phyloP scores from a whole-genome alignment of 2,329 filamentous ascomycete genomes.

The Colletotrichum orbiculare region DNA sequence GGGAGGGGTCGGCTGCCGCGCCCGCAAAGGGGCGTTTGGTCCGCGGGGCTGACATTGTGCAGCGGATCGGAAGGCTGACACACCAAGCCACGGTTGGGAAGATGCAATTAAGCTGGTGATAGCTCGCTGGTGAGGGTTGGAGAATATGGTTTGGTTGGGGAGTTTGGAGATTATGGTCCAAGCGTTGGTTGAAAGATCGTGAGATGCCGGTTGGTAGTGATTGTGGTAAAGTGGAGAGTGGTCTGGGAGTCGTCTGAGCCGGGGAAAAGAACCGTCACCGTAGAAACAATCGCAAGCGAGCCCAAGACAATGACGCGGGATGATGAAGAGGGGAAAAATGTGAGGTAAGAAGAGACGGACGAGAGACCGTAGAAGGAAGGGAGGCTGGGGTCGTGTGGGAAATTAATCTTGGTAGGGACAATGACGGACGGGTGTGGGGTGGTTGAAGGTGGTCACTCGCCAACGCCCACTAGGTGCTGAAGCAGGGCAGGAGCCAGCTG shows the following conservation, averaged over 20 bases:
- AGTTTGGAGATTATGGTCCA: not conserved
- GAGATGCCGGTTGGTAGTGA: slow-evolving; percentile 8
- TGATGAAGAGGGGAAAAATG: slow-evolving; percentile 7
- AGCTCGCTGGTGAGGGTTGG: slow-evolving; percentile 3
- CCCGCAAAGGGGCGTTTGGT: slow-evolving; percentile 72
- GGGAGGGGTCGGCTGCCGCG: slow-evolving; percentile 66
- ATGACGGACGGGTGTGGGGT: slow-evolving; percentile 9
- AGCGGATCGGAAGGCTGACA: slow-evolving; percentile 11
- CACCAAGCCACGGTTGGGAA: slow-evolving; percentile 9
- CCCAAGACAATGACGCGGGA: slow-evolving; percentile 23
- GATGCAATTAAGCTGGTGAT: not conserved
- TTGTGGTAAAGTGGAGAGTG: slow-evolving; percentile 37
- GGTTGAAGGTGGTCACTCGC: slow-evolving; percentile 15
- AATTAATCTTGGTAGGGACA: slow-evolving; percentile 12
- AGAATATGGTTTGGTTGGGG: slow-evolving; percentile 10
- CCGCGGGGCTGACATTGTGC: slow-evolving; percentile 62
- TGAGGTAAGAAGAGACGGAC: not conserved
- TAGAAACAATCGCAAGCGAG: slow-evolving; percentile 30
- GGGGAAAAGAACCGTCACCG: slow-evolving; percentile 10
- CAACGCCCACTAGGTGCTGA: slow-evolving; percentile 13
- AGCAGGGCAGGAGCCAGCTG: slow-evolving; percentile 18
- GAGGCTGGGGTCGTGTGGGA: slow-evolving; percentile 13
- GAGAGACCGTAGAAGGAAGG: not conserved
- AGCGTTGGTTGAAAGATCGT: slow-evolving; percentile 17
- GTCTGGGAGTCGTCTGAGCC: slow-evolving; percentile 6